A percentile compares a stretch with the other conserved stretches of the same genome.
Evolutionary conservation across 176 grass and related monocot genomes (phyloP).

Genomic region (Oryza glaberrima): DNA sequence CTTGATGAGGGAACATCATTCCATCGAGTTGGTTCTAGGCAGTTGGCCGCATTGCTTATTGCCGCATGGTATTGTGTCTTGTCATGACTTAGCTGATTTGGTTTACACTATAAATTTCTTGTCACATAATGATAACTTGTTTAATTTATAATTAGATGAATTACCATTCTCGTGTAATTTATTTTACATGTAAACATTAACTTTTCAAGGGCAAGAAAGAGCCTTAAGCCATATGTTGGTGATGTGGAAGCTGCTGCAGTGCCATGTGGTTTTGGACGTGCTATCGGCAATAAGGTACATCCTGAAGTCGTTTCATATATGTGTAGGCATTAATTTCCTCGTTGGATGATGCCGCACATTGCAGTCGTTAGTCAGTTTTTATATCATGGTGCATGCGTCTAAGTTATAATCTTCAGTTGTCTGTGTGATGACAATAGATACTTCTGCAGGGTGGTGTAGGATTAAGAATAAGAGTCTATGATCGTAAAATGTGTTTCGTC

Average conservation of each 20-base stretch:
- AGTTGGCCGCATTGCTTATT: slow-evolving; percentile 90
- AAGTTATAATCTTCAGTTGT: slow-evolving; percentile 21
- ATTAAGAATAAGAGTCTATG: slow-evolving; percentile 96
- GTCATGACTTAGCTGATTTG: slow-evolving; percentile 22
- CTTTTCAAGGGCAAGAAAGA: slow-evolving; percentile 86
- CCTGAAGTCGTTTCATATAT: slow-evolving; percentile 17
- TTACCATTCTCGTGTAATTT: slow-evolving; percentile 40
- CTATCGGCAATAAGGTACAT: slow-evolving; percentile 94
- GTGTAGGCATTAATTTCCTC: slow-evolving; percentile 5
- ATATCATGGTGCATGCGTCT: slow-evolving; percentile 28
- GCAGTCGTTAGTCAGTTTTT: not conserved
- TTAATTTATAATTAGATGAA: slow-evolving; percentile 12
- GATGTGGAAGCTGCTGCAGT: slow-evolving; percentile 96
- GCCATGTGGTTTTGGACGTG: slow-evolving; percentile 89
- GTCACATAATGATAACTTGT: slow-evolving; percentile 18
- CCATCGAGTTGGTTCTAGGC: slow-evolving; percentile 96
- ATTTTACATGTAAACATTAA: slow-evolving; percentile 42
- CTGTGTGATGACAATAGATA: slow-evolving; percentile 42
- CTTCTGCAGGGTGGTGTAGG: slow-evolving; percentile 89
- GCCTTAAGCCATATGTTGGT: slow-evolving; percentile 86
- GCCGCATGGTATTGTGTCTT: slow-evolving; percentile 76
- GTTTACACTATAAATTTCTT: slow-evolving; percentile 29
- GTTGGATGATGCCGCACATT: not conserved
- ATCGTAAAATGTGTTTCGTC: slow-evolving; percentile 90
- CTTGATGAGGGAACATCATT: slow-evolving; percentile 86